Evolutionary conservation across 352 stramenopile genomes (phyloP), one percentile per base, ranked within the genome.

Genomic region (Globisporangium perplexum): DNA sequence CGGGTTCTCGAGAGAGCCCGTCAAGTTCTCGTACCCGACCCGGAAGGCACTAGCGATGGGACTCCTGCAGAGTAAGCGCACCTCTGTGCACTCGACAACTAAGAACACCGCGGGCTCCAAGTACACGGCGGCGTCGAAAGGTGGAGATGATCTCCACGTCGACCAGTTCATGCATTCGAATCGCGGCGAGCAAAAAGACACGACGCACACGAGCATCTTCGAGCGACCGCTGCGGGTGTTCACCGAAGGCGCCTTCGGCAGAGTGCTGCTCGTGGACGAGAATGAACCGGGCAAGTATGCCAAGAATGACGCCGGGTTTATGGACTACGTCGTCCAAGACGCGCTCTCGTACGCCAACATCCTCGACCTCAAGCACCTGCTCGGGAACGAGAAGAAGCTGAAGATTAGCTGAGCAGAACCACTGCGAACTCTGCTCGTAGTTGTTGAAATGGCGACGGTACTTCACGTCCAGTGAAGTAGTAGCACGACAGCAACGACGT

Each of bases 321-420:
- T 46, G 14, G 47, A 51, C 38, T 55, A 46, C 30, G 47, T 49
- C 38, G 47, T 61, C 4, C 55, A 55, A 1, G 55, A 61, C 48
- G 28, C 47, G 4, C 47, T 55, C 22, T 44, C 55, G 47, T 36
- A 33, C 28, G 33, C 23, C 22, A 50, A 31, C 31, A 61, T 61
- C 38, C 41, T 61, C 28, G 38, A 55, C 36, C 49, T 55, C 46
- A 61, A 55, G 48, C 55, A 54, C 30, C 12, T 61, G 38, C 55
- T 61, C 26, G 38, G 30, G 15, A 61, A 60, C 47, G 45, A 55
- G 22, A 55, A 60, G 38, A 55, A 60, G 39, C 26, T 55, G 18
- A 26, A 6, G 15, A 48, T 60, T 20, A 52, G 43, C 15, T 45
- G 44, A 49, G 14, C n/a, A n/a, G n/a, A n/a, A n/a, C n/a, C n/a